phyloP scores from a whole-genome alignment of 768 basidiomycete genomes.

The Suillus placidus region DNA sequence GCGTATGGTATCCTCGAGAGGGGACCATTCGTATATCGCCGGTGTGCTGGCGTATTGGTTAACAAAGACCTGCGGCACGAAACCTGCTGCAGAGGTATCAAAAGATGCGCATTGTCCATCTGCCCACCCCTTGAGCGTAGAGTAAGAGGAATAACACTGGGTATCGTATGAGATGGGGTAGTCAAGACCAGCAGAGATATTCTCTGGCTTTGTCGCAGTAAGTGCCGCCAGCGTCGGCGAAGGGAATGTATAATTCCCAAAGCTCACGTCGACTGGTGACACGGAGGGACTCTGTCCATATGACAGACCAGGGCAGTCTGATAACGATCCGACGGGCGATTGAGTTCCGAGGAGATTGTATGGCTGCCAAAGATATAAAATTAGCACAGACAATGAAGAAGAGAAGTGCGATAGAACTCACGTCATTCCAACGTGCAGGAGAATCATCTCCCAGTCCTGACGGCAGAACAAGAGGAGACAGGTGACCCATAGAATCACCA shows the following conservation, averaged over 20 bases:
- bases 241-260: constrained; percentile 24
- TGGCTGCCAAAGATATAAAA: constrained; percentile 30
- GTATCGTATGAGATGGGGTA: constrained; percentile 9
- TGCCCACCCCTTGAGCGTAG: constrained; percentile 31
- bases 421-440: constrained; percentile 38
- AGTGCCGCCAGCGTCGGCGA: constrained; percentile 17
- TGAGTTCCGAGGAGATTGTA: constrained; percentile 37
- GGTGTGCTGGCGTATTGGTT: constrained; percentile 25
- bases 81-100: constrained; percentile 12
- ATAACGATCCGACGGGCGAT: constrained; percentile 14
- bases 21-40: constrained; percentile 29
- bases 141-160: constrained; percentile 22
- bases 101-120: constrained; percentile 19
- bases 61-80: constrained; percentile 31
- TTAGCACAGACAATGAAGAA: constrained; percentile 17
- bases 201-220: constrained; percentile 19
- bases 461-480: constrained; percentile 35
- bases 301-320: constrained; percentile 24
- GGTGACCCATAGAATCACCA: constrained; percentile 27
- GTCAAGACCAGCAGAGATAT: constrained; percentile 10
- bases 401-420: constrained; percentile 23
- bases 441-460: constrained; percentile 32
- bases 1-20: constrained; percentile 19
- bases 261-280: constrained; percentile 31
- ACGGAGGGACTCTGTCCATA: constrained; percentile 29